These are phyloP conservation scores for Entamoeba invadens DNA, from an alignment of 208 protist genomes.

Conservation along the genomic window DNA sequence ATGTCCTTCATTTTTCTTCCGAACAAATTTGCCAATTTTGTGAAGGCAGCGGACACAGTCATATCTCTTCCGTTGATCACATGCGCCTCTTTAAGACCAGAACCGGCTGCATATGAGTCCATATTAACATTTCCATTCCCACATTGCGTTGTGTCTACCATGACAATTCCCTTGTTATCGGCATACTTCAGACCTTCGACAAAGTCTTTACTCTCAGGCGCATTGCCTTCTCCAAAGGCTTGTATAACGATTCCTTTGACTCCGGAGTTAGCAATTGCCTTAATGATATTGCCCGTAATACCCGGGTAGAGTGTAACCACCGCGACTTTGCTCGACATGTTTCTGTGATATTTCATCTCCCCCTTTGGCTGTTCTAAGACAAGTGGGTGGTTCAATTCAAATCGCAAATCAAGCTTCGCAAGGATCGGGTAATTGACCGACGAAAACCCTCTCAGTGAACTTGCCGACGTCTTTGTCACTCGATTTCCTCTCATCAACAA, in stretches of 20 bases:
- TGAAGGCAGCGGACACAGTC: slow-evolving; percentile 16
- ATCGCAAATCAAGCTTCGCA: slow-evolving; percentile 57
- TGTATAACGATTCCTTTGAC: slow-evolving; percentile 59
- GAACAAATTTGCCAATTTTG: slow-evolving; percentile 1
- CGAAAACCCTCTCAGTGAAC: slow-evolving; percentile 63
- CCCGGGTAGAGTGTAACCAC: slow-evolving; percentile 55
- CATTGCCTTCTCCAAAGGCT: slow-evolving; percentile 73
- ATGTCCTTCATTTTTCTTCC: neutral
- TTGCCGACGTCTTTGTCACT: slow-evolving; percentile 55
- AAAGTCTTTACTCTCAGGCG: slow-evolving; percentile 53
- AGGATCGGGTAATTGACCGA: slow-evolving; percentile 62
- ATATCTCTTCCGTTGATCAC: slow-evolving; percentile 1
- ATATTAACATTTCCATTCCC: slow-evolving; percentile 35
- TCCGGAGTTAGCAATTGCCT: slow-evolving; percentile 2
- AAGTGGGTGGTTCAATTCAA: slow-evolving; percentile 32
- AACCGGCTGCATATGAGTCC: slow-evolving; percentile 51
- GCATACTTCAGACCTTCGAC: slow-evolving; percentile 46
- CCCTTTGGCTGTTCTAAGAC: neutral
- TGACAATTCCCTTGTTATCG: slow-evolving; percentile 54
- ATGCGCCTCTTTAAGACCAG: neutral
- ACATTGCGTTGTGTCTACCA: slow-evolving; percentile 65
- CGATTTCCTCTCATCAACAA: slow-evolving; percentile 71
- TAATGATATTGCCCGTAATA: slow-evolving; percentile 26
- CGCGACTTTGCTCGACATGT: neutral
- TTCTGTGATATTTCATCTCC: neutral